phyloP scores from a whole-genome alignment of 495 filamentous ascomycete species.

The Aspergillus baeticus region DNA sequence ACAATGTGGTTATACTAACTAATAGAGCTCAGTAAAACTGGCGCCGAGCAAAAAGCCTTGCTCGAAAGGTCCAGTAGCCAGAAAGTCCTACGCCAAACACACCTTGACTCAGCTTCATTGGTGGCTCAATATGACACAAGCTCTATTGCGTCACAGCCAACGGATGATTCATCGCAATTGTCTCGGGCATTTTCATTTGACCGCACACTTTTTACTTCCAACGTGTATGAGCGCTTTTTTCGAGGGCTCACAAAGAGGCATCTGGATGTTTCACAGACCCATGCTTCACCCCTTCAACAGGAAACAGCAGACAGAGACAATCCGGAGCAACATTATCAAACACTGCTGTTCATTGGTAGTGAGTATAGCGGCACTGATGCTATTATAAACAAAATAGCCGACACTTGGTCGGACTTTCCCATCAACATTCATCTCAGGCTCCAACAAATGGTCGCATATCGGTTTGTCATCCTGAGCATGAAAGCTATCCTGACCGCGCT shows the following conservation, averaged over 20 bases:
- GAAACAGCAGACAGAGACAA: no score
- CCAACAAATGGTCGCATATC: background rate
- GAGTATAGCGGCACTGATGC: no score
- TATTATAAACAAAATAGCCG: no score
- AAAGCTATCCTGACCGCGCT: background rate
- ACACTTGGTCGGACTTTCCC: no score
- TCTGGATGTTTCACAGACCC: background rate
- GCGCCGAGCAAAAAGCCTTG: background rate
- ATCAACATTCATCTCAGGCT: background rate
- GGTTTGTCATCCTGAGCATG: background rate
- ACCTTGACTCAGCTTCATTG: background rate
- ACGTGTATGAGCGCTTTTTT: background rate
- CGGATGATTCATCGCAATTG: background rate
- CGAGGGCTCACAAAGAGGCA: background rate
- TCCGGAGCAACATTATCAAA: no score
- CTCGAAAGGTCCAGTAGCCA: slow-evolving; percentile 3
- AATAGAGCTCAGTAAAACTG: background rate
- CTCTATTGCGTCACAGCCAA: slow-evolving; percentile 3
- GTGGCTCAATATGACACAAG: background rate
- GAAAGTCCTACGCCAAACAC: background rate
- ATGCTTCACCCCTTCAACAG: background rate
- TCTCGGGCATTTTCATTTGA: slow-evolving; percentile 2
- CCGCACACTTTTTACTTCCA: background rate
- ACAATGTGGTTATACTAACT: background rate
- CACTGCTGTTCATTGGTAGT: no score